Evolutionary conservation across 2,329 filamentous ascomycete species (phyloP).

Genomic region (Aspergillus pseudotamarii): DNA sequence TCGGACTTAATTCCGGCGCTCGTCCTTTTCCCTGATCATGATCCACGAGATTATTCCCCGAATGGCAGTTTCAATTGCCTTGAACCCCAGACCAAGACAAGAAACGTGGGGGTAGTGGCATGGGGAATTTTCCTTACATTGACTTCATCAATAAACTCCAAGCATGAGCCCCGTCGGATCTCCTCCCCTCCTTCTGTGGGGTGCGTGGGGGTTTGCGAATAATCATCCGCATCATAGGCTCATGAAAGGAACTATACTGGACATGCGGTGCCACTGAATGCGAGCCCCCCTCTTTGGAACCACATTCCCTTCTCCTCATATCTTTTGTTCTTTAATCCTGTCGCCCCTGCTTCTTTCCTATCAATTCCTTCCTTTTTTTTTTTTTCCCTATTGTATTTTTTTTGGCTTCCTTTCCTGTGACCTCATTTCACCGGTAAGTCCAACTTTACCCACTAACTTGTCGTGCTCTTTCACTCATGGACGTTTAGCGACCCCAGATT

Average conservation of each 20-base stretch:
- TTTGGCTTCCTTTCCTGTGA: neutral
- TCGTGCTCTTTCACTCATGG: neutral
- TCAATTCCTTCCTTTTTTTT: neutral
- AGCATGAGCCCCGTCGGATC: constrained; percentile 3
- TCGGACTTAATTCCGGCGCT: constrained; percentile 5
- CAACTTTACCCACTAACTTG: neutral
- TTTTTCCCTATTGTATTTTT: neutral
- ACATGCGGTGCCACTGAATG: neutral
- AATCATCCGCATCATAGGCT: constrained; percentile 5
- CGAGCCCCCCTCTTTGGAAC: constrained; percentile 9
- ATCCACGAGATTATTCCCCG: neutral
- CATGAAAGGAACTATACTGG: neutral
- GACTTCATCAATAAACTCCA: neutral
- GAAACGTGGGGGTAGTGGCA: constrained; percentile 5
- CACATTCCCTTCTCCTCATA: constrained; percentile 7
- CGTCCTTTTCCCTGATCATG: neutral
- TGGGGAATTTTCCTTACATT: neutral
- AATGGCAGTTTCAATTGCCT: neutral
- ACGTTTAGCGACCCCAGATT: neutral
- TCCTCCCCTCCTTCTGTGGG: constrained; percentile 14
- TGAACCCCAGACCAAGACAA: constrained; percentile 1
- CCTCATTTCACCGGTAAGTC: neutral
- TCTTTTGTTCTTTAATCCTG: neutral
- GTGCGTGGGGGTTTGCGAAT: constrained; percentile 14
- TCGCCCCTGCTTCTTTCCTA: constrained; percentile 3